phyloP scores from a whole-genome alignment of 2,329 filamentous ascomycete genomes.

The Cytospora piceicola region DNA sequence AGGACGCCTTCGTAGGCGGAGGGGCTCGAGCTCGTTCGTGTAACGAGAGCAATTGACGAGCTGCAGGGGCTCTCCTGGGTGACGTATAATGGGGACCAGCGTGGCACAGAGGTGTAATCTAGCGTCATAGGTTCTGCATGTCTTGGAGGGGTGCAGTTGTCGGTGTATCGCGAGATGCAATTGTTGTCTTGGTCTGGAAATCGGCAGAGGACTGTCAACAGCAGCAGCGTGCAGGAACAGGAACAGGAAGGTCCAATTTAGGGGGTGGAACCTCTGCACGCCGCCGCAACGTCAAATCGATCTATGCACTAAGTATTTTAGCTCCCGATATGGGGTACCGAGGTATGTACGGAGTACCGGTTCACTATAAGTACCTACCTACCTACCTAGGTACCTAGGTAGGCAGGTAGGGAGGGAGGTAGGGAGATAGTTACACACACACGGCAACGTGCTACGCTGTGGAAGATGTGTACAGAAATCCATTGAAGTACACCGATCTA shows the following conservation, averaged over 20 bases:
- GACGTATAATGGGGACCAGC: constrained; percentile 20
- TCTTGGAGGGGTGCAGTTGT: constrained; percentile 21
- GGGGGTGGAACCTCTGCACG: not conserved
- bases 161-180: constrained; percentile 26
- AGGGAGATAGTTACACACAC: not conserved
- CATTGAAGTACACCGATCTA: no score
- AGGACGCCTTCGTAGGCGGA: constrained; percentile 10
- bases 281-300: not conserved
- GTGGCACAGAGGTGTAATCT: constrained; percentile 23
- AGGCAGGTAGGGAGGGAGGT: no score
- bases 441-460: no score
- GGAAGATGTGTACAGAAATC: no score
- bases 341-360: not conserved
- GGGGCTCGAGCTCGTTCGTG: constrained; percentile 25
- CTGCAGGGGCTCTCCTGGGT: constrained; percentile 25
- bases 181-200: constrained; percentile 1
- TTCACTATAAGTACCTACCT: no score
- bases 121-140: constrained; percentile 30
- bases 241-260: not conserved
- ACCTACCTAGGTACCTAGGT: no score
- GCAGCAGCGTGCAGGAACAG: not conserved
- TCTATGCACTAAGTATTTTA: not conserved
- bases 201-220: not conserved
- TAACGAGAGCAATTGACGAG: constrained; percentile 21
- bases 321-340: not conserved